Conservation (phyloP, 805 yeast genomes). For the Priceomyces carsonii region DNA sequence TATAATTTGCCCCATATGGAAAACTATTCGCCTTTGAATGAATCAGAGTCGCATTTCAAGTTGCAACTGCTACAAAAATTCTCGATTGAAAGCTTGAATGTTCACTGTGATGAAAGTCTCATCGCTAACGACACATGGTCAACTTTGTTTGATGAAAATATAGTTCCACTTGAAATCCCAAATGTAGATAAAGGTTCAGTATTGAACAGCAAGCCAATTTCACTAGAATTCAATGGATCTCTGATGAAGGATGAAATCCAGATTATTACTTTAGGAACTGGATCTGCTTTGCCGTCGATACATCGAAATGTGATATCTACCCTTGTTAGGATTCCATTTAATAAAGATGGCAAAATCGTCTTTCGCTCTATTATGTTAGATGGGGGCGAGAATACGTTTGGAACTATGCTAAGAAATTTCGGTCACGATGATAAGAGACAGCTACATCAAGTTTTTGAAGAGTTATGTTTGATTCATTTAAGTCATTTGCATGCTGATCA, state of each 20-base stretch:
- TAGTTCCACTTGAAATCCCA: conserved; percentile 18
- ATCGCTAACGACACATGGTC: conserved; percentile 27
- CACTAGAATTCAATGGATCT: conserved; percentile 16
- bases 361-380: conserved; percentile 65
- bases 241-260: conserved; percentile 57
- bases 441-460: conserved; percentile 47
- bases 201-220: conserved; percentile 18
- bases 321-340: conserved; percentile 66
- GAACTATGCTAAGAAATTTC: conserved; percentile 64
- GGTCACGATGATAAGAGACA: conserved; percentile 45
- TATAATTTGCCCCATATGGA: conserved; percentile 44
- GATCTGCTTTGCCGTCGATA: conserved; percentile 85
- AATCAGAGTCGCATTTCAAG: conserved; percentile 12
- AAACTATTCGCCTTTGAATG: conserved; percentile 14
- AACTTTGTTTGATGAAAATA: conserved; percentile 30
- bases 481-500: conserved; percentile 98
- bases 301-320: conserved; percentile 85
- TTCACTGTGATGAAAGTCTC: conserved; percentile 19
- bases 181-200: conserved; percentile 14
- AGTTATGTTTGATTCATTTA: conserved; percentile 65
- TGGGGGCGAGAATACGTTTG: conserved; percentile 94
- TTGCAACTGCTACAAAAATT: conserved; percentile 35
- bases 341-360: conserved; percentile 15
- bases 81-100: conserved; percentile 21
- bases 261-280: conserved; percentile 83